Conservation (phyloP, 768 basidiomycete species). For the Crucibulum laeve region DNA sequence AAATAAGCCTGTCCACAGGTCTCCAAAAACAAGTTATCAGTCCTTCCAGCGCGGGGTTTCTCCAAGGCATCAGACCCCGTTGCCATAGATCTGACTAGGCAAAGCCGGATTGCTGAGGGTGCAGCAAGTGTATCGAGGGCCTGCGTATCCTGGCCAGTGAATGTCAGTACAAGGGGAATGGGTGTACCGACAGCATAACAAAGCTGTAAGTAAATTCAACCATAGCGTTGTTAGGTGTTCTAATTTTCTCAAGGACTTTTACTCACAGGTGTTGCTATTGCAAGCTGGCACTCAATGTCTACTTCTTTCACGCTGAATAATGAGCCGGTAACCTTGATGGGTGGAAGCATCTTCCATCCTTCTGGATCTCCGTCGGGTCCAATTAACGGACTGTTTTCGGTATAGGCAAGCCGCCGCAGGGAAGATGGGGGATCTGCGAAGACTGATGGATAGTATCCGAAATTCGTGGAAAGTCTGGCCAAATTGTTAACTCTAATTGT, state of each 20-base stretch:
- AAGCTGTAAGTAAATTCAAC: slow-evolving; percentile 26
- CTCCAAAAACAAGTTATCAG: slow-evolving; percentile 42
- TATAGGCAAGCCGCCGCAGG: slow-evolving; percentile 28
- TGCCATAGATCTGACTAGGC: slow-evolving; percentile 41
- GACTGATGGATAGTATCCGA: slow-evolving; percentile 27
- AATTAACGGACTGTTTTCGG: slow-evolving; percentile 21
- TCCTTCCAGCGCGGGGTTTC: slow-evolving; percentile 29
- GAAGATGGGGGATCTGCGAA: slow-evolving; percentile 29
- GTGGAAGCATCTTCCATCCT: slow-evolving; percentile 30
- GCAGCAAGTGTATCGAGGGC: slow-evolving; percentile 46
- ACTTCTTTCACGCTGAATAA: slow-evolving; percentile 28
- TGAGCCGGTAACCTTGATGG: slow-evolving; percentile 23
- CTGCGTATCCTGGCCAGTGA: slow-evolving; percentile 38
- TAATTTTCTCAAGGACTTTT: neutral
- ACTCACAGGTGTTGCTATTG: slow-evolving; percentile 45
- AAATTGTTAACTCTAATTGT: neutral
- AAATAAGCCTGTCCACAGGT: slow-evolving; percentile 40
- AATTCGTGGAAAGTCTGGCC: slow-evolving; percentile 21
- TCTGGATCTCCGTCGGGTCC: slow-evolving; percentile 32
- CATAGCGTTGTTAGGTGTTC: neutral
- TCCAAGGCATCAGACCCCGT: slow-evolving; percentile 45
- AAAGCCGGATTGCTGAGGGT: slow-evolving; percentile 33
- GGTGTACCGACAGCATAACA: slow-evolving; percentile 47
- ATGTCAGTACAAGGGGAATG: slow-evolving; percentile 44
- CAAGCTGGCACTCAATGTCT: slow-evolving; percentile 35